Base-by-base conservation (phyloP, 164 flowering plant genomes). In the Cinnamomum micranthum region DNA sequence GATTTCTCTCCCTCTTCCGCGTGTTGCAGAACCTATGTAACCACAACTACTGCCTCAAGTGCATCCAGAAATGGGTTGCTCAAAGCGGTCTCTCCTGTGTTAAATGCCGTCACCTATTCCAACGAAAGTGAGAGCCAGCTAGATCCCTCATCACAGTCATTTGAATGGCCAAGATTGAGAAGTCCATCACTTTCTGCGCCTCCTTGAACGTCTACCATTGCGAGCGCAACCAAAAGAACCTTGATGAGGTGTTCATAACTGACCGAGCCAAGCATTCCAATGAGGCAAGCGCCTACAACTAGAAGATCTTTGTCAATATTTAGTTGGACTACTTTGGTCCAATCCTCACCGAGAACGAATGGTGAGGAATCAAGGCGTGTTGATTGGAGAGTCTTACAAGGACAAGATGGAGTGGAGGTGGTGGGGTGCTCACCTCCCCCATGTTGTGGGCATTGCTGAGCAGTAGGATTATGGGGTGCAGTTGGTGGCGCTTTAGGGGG, bases 401-500 rank as follows among this genome's bases (percentile, higher is more conserved):
- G 85, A 87, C 27, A 85, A 97, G 9, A 23, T 88, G 85, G 92
- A 88, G 31, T 88, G 92, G 74, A 78, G 97, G 63, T 97, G 93
- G 74, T 95, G 99, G 97, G 97, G 95, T 11, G 90, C 83, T 4
- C 99, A 95, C 83, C 75, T 86, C 69, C 92, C 27, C 0, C 93
- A 82, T 81, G 88, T 93, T 75, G 86, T 89, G 6, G 97, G 97
- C 17, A 93, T 95, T 74, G 88, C 88, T 59, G 97, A 97, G 35
- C 94, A 90, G 71, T 76, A 90, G 0, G 77, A 79, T 14, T 77
- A 83, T 83, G 98, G 95, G 50, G 27, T 95, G 33, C 95, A 92
- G 71, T 94, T 97, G 1, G 97, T 94, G 25, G 96, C 85, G 0
- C 89, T 94, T 23, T 89, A 97, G 1, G 97, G 98, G 59, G 97